These are phyloP conservation scores for Halenospora varia DNA, from an alignment of 495 filamentous ascomycete species.

Conservation along the genomic window DNA sequence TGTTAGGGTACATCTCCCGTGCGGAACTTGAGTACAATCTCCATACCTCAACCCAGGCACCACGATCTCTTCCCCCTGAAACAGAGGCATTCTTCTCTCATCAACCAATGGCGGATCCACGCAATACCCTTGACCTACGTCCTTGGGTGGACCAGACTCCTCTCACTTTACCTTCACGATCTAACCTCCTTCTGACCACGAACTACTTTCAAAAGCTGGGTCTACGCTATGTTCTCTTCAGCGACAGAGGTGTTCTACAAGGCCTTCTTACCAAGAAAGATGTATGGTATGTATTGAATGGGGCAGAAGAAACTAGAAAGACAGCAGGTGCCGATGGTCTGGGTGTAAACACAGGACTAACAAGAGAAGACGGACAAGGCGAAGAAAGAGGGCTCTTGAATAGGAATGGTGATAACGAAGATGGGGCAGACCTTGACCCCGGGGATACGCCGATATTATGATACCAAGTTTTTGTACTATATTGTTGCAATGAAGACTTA, in stretches of 20 bases:
- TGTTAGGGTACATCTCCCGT: conserved; percentile 91
- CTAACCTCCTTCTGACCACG: conserved; percentile 73
- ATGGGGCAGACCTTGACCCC: conserved; percentile 15
- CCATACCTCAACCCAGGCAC: conserved; percentile 46
- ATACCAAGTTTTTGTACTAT: too few species aligned
- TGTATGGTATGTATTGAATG: conserved; percentile 90
- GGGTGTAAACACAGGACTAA: conserved; percentile 26
- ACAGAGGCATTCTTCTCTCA: conserved; percentile 83
- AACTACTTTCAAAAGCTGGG: conserved; percentile 93
- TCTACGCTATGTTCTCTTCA: conserved; percentile 84
- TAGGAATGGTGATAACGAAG: conserved; percentile 35
- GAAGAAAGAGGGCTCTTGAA: conserved; percentile 51
- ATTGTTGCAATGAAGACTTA: too few species aligned
- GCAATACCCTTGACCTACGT: conserved; percentile 76
- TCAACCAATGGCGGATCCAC: conserved; percentile 73
- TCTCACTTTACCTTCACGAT: conserved; percentile 75
- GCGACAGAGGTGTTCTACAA: conserved; percentile 72
- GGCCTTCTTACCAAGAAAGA: conserved; percentile 97
- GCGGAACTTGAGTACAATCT: conserved; percentile 84
- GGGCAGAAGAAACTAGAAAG: conserved; percentile 56
- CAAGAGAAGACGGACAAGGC: conserved; percentile 36
- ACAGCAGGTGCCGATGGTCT: conserved; percentile 13
- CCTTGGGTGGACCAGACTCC: conserved; percentile 99
- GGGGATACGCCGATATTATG: conserved; percentile 21
- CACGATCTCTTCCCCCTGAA: conserved; percentile 56